Percentiles rank a stretch among this genome's conserved stretches.
Evolutionary conservation across 1,284 basidiomycete species (phyloP).

Genomic region (Boletus semigastroideus): DNA sequence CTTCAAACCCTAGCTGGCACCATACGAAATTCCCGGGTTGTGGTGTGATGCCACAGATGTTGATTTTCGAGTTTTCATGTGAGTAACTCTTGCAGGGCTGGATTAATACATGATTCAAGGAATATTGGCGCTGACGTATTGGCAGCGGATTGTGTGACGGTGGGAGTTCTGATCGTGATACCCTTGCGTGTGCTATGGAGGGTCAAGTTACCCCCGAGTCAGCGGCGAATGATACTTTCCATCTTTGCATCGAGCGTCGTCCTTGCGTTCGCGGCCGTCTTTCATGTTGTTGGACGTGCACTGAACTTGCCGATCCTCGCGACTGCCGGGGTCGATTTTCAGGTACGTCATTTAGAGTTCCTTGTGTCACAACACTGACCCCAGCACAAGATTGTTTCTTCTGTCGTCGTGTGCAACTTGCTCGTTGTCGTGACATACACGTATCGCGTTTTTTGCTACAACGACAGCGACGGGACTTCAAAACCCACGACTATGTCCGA

Average conservation of each 20-base stretch:
- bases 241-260: constrained; percentile 12
- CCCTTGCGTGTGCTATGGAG: constrained; percentile 17
- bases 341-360: neutral
- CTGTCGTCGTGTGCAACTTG: constrained; percentile 15
- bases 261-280: constrained; percentile 5
- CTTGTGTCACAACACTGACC: neutral
- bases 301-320: too few relatives aligned
- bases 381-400: neutral
- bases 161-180: constrained; percentile 10
- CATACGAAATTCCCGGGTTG: too few relatives aligned
- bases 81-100: too few relatives aligned
- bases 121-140: too few relatives aligned
- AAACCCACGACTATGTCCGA: neutral
- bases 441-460: neutral
- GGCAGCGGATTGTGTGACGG: constrained; percentile 1
- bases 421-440: constrained; percentile 10
- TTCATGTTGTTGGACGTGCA: too few relatives aligned
- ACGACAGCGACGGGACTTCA: neutral
- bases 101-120: too few relatives aligned
- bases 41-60: too few relatives aligned
- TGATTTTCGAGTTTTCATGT: too few relatives aligned
- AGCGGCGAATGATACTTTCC: constrained; percentile 16
- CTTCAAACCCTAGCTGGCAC: too few relatives aligned
- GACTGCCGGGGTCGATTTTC: neutral
- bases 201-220: constrained; percentile 14